phyloP scores from a whole-genome alignment of 129 eudicot species.

The Chrysanthemum seticuspe region DNA sequence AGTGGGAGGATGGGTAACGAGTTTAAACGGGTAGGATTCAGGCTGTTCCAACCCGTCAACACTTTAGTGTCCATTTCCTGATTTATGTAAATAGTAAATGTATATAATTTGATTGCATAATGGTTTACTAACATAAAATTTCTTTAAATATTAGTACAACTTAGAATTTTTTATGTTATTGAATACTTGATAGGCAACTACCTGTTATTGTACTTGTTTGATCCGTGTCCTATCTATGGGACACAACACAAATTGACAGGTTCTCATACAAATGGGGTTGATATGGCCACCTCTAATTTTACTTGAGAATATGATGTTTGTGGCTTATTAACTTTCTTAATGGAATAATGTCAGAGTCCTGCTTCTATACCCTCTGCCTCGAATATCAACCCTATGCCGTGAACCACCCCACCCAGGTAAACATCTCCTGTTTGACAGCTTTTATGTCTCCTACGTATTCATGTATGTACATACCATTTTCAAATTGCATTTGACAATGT shows the following conservation, averaged over 20 bases:
- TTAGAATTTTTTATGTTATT: too few relatives aligned
- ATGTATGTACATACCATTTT: not conserved
- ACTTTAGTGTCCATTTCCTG: not conserved
- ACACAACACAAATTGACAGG: too few relatives aligned
- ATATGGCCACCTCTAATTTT: not conserved
- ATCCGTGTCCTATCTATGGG: too few relatives aligned
- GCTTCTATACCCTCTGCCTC: not conserved
- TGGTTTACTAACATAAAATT: too few relatives aligned
- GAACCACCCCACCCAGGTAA: not conserved
- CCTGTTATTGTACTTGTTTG: too few relatives aligned
- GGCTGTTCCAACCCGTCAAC: not conserved
- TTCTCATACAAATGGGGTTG: not conserved
- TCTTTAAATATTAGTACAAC: too few relatives aligned
- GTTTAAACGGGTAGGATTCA: not conserved
- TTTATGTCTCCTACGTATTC: not conserved
- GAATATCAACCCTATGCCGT: slow-evolving; percentile 1
- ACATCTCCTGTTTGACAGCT: not conserved
- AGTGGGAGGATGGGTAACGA: not conserved
- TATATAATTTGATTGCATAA: too few relatives aligned
- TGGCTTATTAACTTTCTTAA: not conserved
- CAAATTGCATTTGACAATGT: not conserved
- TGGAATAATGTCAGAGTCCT: not conserved
- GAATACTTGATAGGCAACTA: too few relatives aligned
- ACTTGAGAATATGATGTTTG: not conserved
- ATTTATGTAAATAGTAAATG: too few relatives aligned